A percentile compares a stretch with the other conserved stretches of the same genome.
Conservation (phyloP, 768 basidiomycete genomes). For the Leccinum sublutescens region DNA sequence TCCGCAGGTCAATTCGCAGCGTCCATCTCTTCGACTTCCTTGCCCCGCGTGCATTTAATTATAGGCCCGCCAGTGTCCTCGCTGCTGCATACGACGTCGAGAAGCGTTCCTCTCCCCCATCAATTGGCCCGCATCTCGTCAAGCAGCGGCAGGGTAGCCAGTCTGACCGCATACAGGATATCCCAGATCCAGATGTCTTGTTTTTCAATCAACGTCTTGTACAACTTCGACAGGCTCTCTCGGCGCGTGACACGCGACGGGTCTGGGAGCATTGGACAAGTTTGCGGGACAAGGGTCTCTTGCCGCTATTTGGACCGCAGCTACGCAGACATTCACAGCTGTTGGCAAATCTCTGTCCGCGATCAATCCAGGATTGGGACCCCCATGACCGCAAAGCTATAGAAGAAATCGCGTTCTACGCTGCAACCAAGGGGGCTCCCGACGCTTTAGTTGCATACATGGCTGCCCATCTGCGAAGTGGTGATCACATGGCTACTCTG, state of each 20-base stretch:
- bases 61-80: conserved; percentile 21
- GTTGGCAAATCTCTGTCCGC: conserved; percentile 32
- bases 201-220: conserved; percentile 38
- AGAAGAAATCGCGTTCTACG: conserved; percentile 49
- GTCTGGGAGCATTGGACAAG: conserved; percentile 40
- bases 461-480: conserved; percentile 41
- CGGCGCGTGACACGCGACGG: conserved; percentile 32
- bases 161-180: conserved; percentile 8
- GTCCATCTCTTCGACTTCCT: conserved; percentile 43
- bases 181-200: conserved; percentile 32
- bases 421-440: conserved; percentile 44
- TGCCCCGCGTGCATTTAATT: conserved; percentile 33
- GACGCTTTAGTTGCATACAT: conserved; percentile 52
- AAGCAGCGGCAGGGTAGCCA: conserved; percentile 15
- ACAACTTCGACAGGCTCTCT: conserved; percentile 39
- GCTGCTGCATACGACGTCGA: conserved; percentile 7
- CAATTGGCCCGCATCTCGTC: neutral
- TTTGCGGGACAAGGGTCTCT: conserved; percentile 42
- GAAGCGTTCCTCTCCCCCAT: neutral
- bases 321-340: conserved; percentile 39
- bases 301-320: conserved; percentile 47
- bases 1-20: conserved; percentile 25
- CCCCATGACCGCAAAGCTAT: conserved; percentile 31
- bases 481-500: conserved; percentile 43
- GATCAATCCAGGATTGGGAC: conserved; percentile 22